These are phyloP conservation scores for Apiotrichum sp. DNA, from an alignment of 1,284 basidiomycete genomes.

Conservation along the genomic window DNA sequence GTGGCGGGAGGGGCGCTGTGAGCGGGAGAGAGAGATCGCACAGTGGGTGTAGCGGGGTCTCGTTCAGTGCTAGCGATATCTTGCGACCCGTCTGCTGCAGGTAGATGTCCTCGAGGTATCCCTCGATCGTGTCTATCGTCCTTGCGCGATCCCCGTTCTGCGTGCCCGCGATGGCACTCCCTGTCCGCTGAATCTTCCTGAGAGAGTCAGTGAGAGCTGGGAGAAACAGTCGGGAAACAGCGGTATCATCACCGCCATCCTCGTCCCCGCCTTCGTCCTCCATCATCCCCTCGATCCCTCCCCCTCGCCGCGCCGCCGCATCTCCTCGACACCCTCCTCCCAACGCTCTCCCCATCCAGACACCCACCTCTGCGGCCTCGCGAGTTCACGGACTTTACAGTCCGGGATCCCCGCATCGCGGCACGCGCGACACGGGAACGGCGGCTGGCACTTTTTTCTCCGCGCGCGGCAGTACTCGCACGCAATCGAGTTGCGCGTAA, in stretches of 20 bases:
- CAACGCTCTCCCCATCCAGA: too few relatives aligned
- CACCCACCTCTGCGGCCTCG: constrained; percentile 8
- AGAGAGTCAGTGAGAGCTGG: too few relatives aligned
- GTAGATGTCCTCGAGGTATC: constrained; percentile 11
- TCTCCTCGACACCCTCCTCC: too few relatives aligned
- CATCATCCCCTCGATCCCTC: too few relatives aligned
- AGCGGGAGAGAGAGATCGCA: constrained; percentile 1
- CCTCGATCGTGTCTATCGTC: constrained; percentile 1
- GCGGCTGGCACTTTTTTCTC: constrained; percentile 14
- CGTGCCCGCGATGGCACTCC: constrained; percentile 5
- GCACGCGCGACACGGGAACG: constrained; percentile 12
- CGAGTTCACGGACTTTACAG: constrained; percentile 10
- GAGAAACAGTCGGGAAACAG: too few relatives aligned
- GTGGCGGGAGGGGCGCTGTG: constrained; percentile 5
- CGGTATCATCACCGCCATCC: too few relatives aligned
- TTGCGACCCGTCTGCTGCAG: constrained; percentile 2
- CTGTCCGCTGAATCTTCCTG: background rate
- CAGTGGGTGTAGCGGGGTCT: constrained; percentile 8
- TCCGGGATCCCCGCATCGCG: constrained; percentile 12
- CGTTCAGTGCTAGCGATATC: constrained; percentile 11
- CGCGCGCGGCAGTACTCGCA: constrained; percentile 16
- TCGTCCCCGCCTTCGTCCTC: too few relatives aligned
- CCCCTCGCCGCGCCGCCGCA: too few relatives aligned
- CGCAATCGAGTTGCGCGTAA: constrained; percentile 9
- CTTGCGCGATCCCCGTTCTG: constrained; percentile 8